Percentiles rank a stretch among this genome's conserved stretches.
Evolutionary conservation across 2,329 filamentous ascomycete species (phyloP).

Genomic region (Aspergillus latus): DNA sequence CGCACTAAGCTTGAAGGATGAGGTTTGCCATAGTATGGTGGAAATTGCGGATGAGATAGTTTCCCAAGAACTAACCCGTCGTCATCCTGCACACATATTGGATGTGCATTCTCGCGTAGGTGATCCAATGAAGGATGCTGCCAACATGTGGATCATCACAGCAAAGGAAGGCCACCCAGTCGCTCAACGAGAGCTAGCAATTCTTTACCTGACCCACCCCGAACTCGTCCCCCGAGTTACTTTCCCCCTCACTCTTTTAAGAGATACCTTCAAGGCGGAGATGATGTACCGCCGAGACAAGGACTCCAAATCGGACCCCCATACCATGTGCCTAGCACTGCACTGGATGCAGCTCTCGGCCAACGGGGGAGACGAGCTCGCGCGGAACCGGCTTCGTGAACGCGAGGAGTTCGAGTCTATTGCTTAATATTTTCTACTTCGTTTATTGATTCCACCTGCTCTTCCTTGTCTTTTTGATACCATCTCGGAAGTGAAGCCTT

Average conservation of each 20-base stretch:
- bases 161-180: constrained; percentile 88
- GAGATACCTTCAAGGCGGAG: constrained; percentile 86
- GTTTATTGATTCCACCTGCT: constrained; percentile 4
- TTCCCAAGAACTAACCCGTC: constrained; percentile 51
- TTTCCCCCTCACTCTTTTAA: constrained; percentile 76
- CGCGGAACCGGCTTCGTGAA: constrained; percentile 77
- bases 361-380: constrained; percentile 80
- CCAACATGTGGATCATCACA: constrained; percentile 86
- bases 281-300: constrained; percentile 68
- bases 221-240: constrained; percentile 78
- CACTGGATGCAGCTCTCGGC: constrained; percentile 96
- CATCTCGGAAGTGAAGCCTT: constrained; percentile 10
- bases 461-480: constrained; percentile 22
- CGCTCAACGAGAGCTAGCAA: constrained; percentile 87
- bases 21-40: constrained; percentile 82
- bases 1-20: constrained; percentile 82
- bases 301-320: constrained; percentile 72
- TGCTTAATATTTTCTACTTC: constrained; percentile 39
- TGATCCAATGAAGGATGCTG: constrained; percentile 66
- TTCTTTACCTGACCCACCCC: constrained; percentile 89
- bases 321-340: constrained; percentile 88
- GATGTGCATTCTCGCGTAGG: constrained; percentile 32
- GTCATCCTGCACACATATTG: constrained; percentile 32
- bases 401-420: constrained; percentile 62
- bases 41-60: constrained; percentile 70